These are phyloP conservation scores for Stramenopiles sp. DNA, from an alignment of 352 stramenopile genomes.

Conservation along the genomic window DNA sequence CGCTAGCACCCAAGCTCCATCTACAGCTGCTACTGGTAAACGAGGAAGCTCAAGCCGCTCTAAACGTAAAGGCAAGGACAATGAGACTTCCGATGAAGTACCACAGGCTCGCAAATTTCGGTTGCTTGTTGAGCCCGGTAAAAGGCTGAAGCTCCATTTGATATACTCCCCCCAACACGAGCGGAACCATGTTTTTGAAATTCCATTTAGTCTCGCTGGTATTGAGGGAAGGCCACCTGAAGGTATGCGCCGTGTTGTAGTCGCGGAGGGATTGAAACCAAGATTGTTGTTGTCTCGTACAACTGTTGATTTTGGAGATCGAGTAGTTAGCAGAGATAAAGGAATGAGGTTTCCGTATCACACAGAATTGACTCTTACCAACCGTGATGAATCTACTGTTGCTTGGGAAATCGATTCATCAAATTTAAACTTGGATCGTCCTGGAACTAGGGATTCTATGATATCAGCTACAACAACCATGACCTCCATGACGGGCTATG, in stretches of 20 bases:
- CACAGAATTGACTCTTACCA: conserved; percentile 46
- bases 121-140: neutral
- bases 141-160: neutral
- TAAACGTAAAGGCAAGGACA: neutral
- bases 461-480: neutral
- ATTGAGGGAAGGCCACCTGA: neutral
- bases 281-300: conserved; percentile 44
- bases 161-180: neutral
- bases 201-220: neutral
- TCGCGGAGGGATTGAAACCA: conserved; percentile 36
- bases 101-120: neutral
- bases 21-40: neutral
- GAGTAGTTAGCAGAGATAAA: conserved; percentile 53
- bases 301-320: conserved; percentile 49
- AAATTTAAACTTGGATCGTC: conserved; percentile 22
- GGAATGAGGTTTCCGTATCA: conserved; percentile 63
- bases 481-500: conserved; percentile 10
- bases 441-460: conserved; percentile 2
- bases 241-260: conserved; percentile 24
- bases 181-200: neutral
- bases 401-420: conserved; percentile 51
- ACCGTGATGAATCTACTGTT: conserved; percentile 37
- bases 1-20: neutral
- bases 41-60: neutral
- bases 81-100: neutral